These are phyloP conservation scores for Phascolomyces articulosus DNA, from an alignment of 371 early-diverging fungal species.

Conservation along the genomic window DNA sequence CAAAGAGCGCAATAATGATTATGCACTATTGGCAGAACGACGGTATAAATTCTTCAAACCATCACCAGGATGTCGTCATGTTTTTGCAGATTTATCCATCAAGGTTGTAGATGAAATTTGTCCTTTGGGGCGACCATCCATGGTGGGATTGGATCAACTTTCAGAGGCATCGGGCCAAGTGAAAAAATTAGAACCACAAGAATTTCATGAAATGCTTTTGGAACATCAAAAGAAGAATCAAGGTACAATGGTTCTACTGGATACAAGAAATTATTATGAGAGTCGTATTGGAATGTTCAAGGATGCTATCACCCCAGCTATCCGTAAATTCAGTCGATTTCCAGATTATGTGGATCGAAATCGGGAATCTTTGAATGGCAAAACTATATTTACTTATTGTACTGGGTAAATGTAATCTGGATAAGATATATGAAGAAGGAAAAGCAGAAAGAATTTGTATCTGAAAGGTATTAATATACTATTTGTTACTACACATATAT, in stretches of 20 bases:
- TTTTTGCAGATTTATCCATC: constrained; percentile 63
- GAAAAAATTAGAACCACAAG: constrained; percentile 22
- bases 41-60: constrained; percentile 70
- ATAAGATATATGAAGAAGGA: no score
- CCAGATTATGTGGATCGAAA: constrained; percentile 64
- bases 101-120: constrained; percentile 74
- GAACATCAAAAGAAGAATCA: constrained; percentile 30
- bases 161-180: constrained; percentile 24
- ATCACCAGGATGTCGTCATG: constrained; percentile 66
- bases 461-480: no score
- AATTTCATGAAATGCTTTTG: constrained; percentile 30
- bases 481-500: no score
- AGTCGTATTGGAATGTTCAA: constrained; percentile 67
- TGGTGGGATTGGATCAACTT: constrained; percentile 19
- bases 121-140: constrained; percentile 53
- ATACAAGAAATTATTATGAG: constrained; percentile 77
- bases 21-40: neutral
- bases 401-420: constrained; percentile 57
- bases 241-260: constrained; percentile 45
- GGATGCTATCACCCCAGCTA: constrained; percentile 62
- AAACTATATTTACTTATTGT: constrained; percentile 70
- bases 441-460: no score
- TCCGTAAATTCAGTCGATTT: constrained; percentile 69
- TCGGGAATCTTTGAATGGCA: constrained; percentile 46
- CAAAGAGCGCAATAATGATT: neutral